Evolutionary conservation across 2,329 filamentous ascomycete species (phyloP), one percentile per base, ranked within the genome.

Genomic region (Aspergillus oerlinghausenensis): DNA sequence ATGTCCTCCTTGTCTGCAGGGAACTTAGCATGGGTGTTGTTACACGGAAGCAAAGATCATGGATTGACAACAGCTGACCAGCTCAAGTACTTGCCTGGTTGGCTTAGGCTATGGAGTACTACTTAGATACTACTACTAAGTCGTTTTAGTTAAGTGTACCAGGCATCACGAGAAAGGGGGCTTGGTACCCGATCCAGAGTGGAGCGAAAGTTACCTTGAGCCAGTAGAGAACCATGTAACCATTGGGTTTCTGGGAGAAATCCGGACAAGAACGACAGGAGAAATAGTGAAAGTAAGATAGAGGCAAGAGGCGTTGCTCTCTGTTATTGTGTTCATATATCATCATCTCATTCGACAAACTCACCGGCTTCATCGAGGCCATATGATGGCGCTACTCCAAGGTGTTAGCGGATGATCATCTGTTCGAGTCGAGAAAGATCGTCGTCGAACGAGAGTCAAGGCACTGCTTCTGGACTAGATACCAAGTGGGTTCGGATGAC

Each of bases 121-220:
- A 43, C 40, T 14, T 14, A 32, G 1, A 5, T 14, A 10, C 10
- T 23, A 23, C 10, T 23, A 14, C 19, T 47, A 25, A 17, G 14
- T 21, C n/a, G 43, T 14, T 47, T 47, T 14, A 21, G 21, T 47
- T 25, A 47, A 47, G 43, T 47, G 5, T 26, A 25, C 43, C 21
- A 25, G 11, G 43, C 21, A 47, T 47, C 43, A 25, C 43, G 21
- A 49, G 26, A 42, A 53, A 19, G 26, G 38, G 5, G 25, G 55
- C 19, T 47, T 56, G 47, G 53, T 58, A 55, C 52, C 56, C 50
- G 50, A 53, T 56, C 53, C 11, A 28, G 9, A 43, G 40, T 52
- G 50, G 47, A 43, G 47, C 43, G n/a, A 25, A 23, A 52, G 23
- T 26, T 55, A 32, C 40, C 40, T 19, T 26, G 38, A 23, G 32